Evolutionary conservation across 2,329 filamentous ascomycete species (phyloP).

Genomic region (Phaeosphaeria sp.): DNA sequence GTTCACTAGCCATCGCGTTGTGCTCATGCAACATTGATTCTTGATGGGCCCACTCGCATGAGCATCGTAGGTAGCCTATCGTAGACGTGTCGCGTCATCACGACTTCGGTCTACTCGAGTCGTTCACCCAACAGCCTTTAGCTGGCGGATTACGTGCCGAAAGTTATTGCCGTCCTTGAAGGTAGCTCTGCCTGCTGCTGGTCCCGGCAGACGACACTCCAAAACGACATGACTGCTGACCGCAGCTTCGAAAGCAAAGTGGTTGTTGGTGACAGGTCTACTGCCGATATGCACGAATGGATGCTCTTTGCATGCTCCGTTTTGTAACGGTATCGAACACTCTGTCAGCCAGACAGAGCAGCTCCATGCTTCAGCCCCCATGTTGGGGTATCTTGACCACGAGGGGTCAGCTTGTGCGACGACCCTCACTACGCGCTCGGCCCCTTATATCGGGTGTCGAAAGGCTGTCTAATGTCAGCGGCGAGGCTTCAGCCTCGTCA

Average conservation of each 20-base stretch:
- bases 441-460: not conserved
- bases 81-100: not conserved
- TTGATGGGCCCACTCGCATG: slow-evolving; percentile 6
- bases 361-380: not conserved
- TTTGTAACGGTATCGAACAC: not conserved
- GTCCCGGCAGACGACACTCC: not conserved
- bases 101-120: not conserved
- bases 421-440: not conserved
- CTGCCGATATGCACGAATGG: not conserved
- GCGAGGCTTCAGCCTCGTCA: slow-evolving; percentile 2
- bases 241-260: slow-evolving; percentile 20
- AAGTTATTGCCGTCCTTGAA: slow-evolving; percentile 15
- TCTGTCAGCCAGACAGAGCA: not conserved
- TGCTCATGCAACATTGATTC: slow-evolving; percentile 1
- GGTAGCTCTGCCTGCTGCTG: not conserved
- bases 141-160: slow-evolving; percentile 3
- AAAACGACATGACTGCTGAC: slow-evolving; percentile 18
- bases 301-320: slow-evolving; percentile 1
- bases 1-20: not conserved
- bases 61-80: not conserved
- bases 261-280: not conserved
- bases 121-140: not conserved
- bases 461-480: not conserved
- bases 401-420: not conserved
- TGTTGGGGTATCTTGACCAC: not conserved